Conservation (phyloP, 1,139 yeast species). For the Geotrichum restrictum region DNA sequence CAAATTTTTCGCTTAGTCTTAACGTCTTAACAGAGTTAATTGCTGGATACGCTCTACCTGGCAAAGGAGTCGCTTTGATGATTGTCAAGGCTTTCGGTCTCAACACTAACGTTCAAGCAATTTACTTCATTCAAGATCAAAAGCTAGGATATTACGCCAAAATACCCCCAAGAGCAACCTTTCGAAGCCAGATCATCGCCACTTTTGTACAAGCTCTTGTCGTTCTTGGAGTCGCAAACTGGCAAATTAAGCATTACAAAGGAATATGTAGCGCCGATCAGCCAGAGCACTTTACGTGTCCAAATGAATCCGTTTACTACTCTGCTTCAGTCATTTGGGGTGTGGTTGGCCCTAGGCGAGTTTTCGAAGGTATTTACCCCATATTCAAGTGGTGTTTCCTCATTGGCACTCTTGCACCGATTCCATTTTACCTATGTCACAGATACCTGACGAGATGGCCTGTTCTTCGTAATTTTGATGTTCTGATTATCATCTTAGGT, state of each 20-base stretch:
- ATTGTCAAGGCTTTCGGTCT: slow-evolving; percentile 56
- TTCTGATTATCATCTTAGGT: slow-evolving; percentile 50
- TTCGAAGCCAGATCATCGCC: slow-evolving; percentile 53
- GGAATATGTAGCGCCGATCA: slow-evolving; percentile 31
- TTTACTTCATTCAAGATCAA: slow-evolving; percentile 51
- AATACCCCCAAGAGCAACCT: slow-evolving; percentile 57
- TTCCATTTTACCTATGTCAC: slow-evolving; percentile 43
- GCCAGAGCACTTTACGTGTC: slow-evolving; percentile 34
- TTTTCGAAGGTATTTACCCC: slow-evolving; percentile 50
- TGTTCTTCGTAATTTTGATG: slow-evolving; percentile 46
- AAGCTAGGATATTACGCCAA: slow-evolving; percentile 57
- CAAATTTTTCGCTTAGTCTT: slow-evolving; percentile 50
- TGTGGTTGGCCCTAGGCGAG: slow-evolving; percentile 61
- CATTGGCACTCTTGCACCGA: slow-evolving; percentile 48
- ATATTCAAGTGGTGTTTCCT: slow-evolving; percentile 49
- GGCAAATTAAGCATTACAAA: slow-evolving; percentile 44
- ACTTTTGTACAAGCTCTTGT: slow-evolving; percentile 40
- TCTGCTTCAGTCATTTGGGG: slow-evolving; percentile 60
- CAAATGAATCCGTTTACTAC: slow-evolving; percentile 47
- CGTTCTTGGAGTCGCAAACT: slow-evolving; percentile 49
- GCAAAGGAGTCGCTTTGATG: slow-evolving; percentile 59
- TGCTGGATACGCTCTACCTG: slow-evolving; percentile 61
- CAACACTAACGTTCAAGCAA: slow-evolving; percentile 58
- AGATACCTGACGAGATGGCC: slow-evolving; percentile 47
- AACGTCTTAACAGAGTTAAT: slow-evolving; percentile 59